These are phyloP conservation scores for Vitellaria paradoxa DNA, from an alignment of 179 eudicot species.

Conservation along the genomic window DNA sequence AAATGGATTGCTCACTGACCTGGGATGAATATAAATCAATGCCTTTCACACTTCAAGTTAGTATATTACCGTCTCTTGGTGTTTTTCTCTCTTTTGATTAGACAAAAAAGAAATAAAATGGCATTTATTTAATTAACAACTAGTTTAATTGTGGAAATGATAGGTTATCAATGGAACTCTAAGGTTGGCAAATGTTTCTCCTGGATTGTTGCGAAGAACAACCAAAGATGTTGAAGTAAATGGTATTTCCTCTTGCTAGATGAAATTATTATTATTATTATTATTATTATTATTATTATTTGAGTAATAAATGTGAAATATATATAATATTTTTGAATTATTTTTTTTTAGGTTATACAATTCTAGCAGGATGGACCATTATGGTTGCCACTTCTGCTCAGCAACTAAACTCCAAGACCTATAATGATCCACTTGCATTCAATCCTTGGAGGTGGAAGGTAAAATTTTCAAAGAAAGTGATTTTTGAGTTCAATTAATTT, in stretches of 20 bases:
- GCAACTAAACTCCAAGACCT: constrained; percentile 12
- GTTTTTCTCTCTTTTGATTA: no score
- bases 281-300: no score
- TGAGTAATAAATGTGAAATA: no score
- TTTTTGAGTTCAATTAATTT: neutral
- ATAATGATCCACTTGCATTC: constrained; percentile 13
- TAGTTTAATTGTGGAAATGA: neutral
- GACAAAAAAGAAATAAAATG: no score
- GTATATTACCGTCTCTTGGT: neutral
- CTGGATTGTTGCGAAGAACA: constrained; percentile 17
- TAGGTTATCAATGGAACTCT: constrained; percentile 19
- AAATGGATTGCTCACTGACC: neutral
- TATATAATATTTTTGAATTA: no score
- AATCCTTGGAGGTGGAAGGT: constrained; percentile 23
- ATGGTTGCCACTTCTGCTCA: constrained; percentile 18
- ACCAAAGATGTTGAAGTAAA: constrained; percentile 19
- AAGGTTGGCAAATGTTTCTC: constrained; percentile 14
- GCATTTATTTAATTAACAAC: no score
- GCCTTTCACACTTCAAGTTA: constrained; percentile 17
- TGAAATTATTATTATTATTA: neutral
- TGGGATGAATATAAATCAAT: constrained; percentile 20
- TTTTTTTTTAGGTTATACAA: constrained; percentile 5
- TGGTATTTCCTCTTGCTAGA: neutral
- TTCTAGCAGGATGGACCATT: constrained; percentile 16
- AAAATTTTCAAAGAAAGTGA: no score